phyloP scores from a whole-genome alignment of 2,329 filamentous ascomycete species.

The Cadophora malorum region DNA sequence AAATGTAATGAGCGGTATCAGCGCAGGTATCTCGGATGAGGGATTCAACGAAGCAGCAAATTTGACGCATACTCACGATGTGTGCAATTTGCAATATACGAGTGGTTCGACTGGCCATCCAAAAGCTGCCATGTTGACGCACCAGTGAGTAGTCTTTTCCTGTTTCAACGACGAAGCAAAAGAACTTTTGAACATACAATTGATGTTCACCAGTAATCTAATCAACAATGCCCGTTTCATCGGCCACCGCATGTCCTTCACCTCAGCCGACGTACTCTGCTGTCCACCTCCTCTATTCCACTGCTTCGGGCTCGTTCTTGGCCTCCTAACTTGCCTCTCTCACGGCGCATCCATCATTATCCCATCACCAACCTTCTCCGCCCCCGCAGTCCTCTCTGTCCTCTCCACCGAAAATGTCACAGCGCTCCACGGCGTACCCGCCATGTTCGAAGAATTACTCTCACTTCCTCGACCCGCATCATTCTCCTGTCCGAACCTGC shows the following conservation, averaged over 20 bases:
- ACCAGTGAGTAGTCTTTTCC: constrained; percentile 36
- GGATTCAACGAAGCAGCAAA: constrained; percentile 59
- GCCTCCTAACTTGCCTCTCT: constrained; percentile 73
- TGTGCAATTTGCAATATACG: constrained; percentile 78
- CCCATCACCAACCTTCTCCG: constrained; percentile 76
- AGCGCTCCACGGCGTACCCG: constrained; percentile 80
- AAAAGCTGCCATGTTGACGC: constrained; percentile 76
- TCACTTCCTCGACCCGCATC: constrained; percentile 32
- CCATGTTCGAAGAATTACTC: constrained; percentile 60
- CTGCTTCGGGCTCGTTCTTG: constrained; percentile 81
- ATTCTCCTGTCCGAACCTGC: constrained; percentile 55
- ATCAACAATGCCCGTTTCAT: constrained; percentile 40
- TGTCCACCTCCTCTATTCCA: constrained; percentile 87
- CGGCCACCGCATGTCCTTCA: constrained; percentile 57
- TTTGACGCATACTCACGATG: constrained; percentile 66
- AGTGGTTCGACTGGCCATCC: constrained; percentile 76
- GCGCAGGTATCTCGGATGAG: constrained; percentile 56
- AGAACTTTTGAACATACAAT: too few species aligned
- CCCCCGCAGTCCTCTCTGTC: constrained; percentile 67
- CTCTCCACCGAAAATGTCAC: constrained; percentile 73
- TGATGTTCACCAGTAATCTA: constrained; percentile 41
- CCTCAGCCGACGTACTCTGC: constrained; percentile 71
- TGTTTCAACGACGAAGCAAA: too few species aligned
- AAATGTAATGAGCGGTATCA: constrained; percentile 61
- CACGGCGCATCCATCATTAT: constrained; percentile 80